Evolutionary conservation across 352 stramenopile species (phyloP).

Genomic region (Pythium brachiatum): DNA sequence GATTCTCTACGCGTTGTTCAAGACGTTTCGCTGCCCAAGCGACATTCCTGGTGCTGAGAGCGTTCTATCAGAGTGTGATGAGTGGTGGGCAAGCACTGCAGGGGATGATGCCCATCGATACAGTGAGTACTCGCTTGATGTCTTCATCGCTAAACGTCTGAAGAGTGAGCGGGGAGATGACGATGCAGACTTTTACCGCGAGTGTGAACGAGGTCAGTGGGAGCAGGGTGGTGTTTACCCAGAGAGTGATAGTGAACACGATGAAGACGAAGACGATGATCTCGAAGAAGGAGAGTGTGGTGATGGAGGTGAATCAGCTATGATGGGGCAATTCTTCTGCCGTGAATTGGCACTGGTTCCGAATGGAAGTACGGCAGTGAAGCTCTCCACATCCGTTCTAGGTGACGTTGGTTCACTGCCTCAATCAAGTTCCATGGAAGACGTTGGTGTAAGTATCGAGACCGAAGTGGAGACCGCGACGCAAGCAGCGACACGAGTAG

Average conservation of each 20-base stretch:
- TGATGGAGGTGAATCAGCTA: too few species aligned
- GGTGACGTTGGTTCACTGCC: too few species aligned
- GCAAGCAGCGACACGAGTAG: neutral
- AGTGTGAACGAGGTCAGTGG: neutral
- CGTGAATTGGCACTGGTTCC: too few species aligned
- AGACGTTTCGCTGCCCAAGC: neutral
- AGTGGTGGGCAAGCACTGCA: neutral
- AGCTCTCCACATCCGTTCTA: too few species aligned
- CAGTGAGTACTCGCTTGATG: neutral
- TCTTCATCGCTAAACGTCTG: neutral
- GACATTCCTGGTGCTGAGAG: neutral
- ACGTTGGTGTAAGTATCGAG: too few species aligned
- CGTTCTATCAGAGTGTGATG: neutral
- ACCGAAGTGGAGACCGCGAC: too few species aligned
- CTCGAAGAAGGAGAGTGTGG: too few species aligned
- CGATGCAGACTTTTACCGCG: neutral
- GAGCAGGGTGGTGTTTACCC: neutral
- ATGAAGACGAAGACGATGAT: neutral
- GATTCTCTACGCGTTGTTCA: neutral
- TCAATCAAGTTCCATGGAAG: too few species aligned
- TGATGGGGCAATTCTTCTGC: too few species aligned
- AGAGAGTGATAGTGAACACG: neutral
- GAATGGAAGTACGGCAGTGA: too few species aligned
- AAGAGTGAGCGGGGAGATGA: neutral
- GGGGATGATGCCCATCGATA: neutral